Conservation (phyloP, 139 green algal genomes). For the Chlamydomonas incerta region DNA sequence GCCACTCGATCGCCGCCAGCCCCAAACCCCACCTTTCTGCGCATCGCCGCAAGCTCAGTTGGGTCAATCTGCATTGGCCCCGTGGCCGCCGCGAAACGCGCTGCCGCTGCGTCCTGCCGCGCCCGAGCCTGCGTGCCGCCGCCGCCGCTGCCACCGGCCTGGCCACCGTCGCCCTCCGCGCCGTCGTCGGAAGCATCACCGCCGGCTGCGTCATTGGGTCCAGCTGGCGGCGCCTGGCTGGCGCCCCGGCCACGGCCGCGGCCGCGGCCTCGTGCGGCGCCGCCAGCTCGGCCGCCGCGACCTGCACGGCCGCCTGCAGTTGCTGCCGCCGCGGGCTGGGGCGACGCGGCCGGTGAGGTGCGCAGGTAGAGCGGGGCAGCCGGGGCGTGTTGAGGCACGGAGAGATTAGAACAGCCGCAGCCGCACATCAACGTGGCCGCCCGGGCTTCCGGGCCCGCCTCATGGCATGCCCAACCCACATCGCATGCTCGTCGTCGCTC, state of each 20-base stretch:
- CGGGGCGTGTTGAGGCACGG: too few species aligned
- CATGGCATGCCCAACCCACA: too few species aligned
- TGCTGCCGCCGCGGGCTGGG: too few species aligned
- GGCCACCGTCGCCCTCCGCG: not conserved
- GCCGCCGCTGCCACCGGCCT: not conserved
- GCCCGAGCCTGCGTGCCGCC: not conserved
- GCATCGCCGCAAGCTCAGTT: conserved; percentile 1
- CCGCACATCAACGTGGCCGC: too few species aligned
- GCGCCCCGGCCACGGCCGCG: not conserved
- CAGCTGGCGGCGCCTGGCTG: not conserved
- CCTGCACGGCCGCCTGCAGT: not conserved
- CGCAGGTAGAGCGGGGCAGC: too few species aligned
- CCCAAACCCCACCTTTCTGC: not conserved
- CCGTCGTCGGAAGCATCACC: not conserved
- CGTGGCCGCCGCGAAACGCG: not conserved
- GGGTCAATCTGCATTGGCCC: not conserved
- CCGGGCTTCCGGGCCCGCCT: too few species aligned
- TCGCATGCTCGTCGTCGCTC: too few species aligned
- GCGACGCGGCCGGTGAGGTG: too few species aligned
- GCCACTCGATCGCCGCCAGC: too few species aligned
- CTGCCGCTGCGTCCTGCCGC: not conserved
- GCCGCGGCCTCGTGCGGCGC: not conserved
- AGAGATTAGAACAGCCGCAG: too few species aligned
- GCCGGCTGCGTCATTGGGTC: too few species aligned
- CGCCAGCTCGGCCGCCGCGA: not conserved